phyloP scores from a whole-genome alignment of 139 green algal genomes.

The Picochlorum sp. region DNA sequence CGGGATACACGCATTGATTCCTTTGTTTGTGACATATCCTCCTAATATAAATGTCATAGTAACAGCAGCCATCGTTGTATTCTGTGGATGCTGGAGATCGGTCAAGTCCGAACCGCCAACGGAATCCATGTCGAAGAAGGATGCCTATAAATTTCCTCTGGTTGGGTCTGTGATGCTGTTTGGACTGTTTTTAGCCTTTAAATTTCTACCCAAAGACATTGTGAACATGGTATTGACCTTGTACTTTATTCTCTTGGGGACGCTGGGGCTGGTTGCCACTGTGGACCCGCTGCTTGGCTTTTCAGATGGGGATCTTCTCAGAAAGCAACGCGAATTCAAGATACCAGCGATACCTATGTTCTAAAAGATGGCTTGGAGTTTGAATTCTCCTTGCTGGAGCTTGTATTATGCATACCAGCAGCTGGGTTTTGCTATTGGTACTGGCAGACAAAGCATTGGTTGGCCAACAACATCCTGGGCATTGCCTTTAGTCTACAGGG shows the following conservation, averaged over 20 bases:
- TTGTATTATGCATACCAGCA: slow-evolving; percentile 33
- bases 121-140: slow-evolving; percentile 81
- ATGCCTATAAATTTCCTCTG: slow-evolving; percentile 92
- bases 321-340: slow-evolving; percentile 7
- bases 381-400: slow-evolving; percentile 44
- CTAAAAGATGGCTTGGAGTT: slow-evolving; percentile 39
- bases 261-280: slow-evolving; percentile 57
- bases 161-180: slow-evolving; percentile 91
- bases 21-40: slow-evolving; percentile 27
- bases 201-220: slow-evolving; percentile 84
- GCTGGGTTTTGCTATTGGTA: slow-evolving; percentile 76
- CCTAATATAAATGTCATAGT: slow-evolving; percentile 72
- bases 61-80: slow-evolving; percentile 74
- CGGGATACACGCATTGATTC: slow-evolving; percentile 10
- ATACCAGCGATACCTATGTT: slow-evolving; percentile 22
- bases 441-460: slow-evolving; percentile 79
- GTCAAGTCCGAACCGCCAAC: slow-evolving; percentile 55
- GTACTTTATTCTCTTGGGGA: slow-evolving; percentile 91
- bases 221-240: slow-evolving; percentile 62
- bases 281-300: slow-evolving; percentile 47
- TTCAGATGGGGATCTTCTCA: slow-evolving; percentile 15
- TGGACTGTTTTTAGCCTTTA: slow-evolving; percentile 90
- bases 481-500: slow-evolving; percentile 87
- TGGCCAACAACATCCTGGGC: slow-evolving; percentile 94
- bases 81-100: slow-evolving; percentile 69